Conservation (phyloP, 2,329 filamentous ascomycete species). For the Calycina marina region DNA sequence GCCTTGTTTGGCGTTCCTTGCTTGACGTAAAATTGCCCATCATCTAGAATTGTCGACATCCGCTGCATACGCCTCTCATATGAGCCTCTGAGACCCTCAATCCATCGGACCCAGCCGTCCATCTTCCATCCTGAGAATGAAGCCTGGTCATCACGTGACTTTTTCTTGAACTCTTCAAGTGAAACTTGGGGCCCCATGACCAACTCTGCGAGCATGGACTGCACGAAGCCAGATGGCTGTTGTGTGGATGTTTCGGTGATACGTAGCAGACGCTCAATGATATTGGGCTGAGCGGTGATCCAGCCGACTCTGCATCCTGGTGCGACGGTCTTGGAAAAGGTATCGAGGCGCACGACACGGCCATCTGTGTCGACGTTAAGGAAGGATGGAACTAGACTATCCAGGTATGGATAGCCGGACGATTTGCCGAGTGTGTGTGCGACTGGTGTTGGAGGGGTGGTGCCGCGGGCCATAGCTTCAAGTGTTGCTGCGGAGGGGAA, state of each 20-base stretch:
- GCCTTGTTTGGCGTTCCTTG: conserved; percentile 36
- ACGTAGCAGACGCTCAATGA: conserved; percentile 59
- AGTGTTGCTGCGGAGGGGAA: conserved; percentile 52
- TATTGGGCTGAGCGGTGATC: conserved; percentile 69
- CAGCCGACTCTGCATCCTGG: conserved; percentile 83
- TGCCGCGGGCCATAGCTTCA: conserved; percentile 24
- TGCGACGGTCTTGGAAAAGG: conserved; percentile 85
- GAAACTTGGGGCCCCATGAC: conserved; percentile 55
- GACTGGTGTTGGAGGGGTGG: conserved; percentile 14
- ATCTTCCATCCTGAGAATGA: conserved; percentile 54
- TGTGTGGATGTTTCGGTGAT: conserved; percentile 69
- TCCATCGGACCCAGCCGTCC: conserved; percentile 82
- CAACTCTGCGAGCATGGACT: conserved; percentile 64
- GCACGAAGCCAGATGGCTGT: conserved; percentile 80
- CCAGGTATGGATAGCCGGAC: conserved; percentile 63
- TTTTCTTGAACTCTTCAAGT: conserved; percentile 24
- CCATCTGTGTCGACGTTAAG: conserved; percentile 71
- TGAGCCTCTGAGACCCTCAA: conserved; percentile 65
- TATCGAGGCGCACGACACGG: conserved; percentile 78
- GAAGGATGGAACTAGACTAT: conserved; percentile 72
- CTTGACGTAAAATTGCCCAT: conserved; percentile 50
- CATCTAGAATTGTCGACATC: conserved; percentile 64
- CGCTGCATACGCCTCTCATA: conserved; percentile 75
- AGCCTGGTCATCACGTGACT: conserved; percentile 23
- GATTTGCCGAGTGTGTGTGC: conserved; percentile 26